phyloP scores from a whole-genome alignment of 306 rosid genomes.

The Amphicarpaea edgeworthii region DNA sequence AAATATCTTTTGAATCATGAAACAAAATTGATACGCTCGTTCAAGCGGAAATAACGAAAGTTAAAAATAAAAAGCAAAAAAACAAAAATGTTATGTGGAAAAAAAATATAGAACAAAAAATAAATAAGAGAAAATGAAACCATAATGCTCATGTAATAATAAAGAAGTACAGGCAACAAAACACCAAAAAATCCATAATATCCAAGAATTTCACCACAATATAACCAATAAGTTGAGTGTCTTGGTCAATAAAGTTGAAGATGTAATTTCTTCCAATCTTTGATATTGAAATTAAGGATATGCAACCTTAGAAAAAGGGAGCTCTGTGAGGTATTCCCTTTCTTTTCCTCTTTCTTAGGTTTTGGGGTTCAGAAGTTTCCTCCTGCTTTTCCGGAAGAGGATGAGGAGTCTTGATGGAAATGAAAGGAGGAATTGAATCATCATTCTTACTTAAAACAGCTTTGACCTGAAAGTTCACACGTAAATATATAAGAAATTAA shows the following conservation, averaged over 20 bases:
- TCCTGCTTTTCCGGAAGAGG: background rate
- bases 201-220: background rate
- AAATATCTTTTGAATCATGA: no score
- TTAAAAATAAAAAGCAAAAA: no score
- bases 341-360: slow-evolving; percentile 35
- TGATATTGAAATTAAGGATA: background rate
- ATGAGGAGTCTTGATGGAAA: slow-evolving; percentile 1
- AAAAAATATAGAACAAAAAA: no score
- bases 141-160: no score
- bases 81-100: no score
- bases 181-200: background rate
- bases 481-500: background rate
- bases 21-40: no score
- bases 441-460: slow-evolving; percentile 35
- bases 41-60: no score
- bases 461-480: slow-evolving; percentile 50
- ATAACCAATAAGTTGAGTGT: background rate
- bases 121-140: no score
- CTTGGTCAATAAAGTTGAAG: slow-evolving; percentile 10
- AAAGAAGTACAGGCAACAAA: background rate
- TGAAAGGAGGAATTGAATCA: slow-evolving; percentile 49
- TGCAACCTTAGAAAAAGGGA: slow-evolving; percentile 51
- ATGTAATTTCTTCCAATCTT: slow-evolving; percentile 12
- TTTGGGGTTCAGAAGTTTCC: slow-evolving; percentile 4
- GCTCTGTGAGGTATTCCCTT: slow-evolving; percentile 63